A percentile compares a stretch with the other conserved stretches of the same genome.
Conservation (phyloP, 441 rosid species). For the Jatropha podagrica region DNA sequence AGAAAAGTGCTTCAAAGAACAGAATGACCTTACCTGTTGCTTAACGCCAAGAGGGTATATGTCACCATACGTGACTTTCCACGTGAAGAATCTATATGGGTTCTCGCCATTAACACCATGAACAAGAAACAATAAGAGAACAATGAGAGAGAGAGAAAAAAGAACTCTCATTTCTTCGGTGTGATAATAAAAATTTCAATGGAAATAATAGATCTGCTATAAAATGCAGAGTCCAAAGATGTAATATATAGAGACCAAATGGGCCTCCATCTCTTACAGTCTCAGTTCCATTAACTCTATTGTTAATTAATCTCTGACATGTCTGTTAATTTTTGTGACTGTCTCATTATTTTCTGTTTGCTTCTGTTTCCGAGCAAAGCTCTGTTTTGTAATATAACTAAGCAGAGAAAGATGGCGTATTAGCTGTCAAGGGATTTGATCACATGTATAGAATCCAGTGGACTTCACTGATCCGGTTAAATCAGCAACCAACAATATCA, state of each 20-base stretch:
- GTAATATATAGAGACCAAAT: slow-evolving; percentile 1
- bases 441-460: slow-evolving; percentile 11
- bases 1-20: slow-evolving; percentile 38
- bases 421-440: slow-evolving; percentile 24
- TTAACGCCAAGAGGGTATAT: slow-evolving; percentile 82
- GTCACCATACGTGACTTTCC: slow-evolving; percentile 90
- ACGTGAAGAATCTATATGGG: slow-evolving; percentile 77
- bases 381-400: not conserved
- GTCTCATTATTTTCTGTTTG: not conserved
- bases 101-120: slow-evolving; percentile 57
- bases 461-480: not conserved
- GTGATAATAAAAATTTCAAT: not conserved
- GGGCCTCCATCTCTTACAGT: not conserved
- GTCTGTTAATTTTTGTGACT: not conserved
- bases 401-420: slow-evolving; percentile 13
- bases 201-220: slow-evolving; percentile 2
- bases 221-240: not conserved
- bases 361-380: not conserved
- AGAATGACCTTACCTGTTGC: slow-evolving; percentile 48
- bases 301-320: not conserved
- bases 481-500: slow-evolving; percentile 1
- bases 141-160: slow-evolving; percentile 24
- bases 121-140: slow-evolving; percentile 40
- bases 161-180: slow-evolving; percentile 37
- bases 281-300: not conserved